Conservation (phyloP, 345 rosid genomes). For the Hibiscus tridactylites region DNA sequence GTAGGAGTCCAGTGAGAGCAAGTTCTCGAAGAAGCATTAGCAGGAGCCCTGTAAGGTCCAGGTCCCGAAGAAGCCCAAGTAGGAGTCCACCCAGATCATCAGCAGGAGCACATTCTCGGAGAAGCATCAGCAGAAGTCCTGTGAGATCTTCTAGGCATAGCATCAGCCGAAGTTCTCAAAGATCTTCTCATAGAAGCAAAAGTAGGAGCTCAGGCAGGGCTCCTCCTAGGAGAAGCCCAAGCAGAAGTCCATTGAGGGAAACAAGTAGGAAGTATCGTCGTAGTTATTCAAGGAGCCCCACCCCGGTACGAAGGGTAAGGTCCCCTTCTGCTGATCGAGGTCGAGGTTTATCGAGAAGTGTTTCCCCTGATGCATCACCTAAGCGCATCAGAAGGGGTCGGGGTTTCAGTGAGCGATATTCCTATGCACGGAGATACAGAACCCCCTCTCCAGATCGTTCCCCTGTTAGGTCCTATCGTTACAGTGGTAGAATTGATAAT, state of each 20-base stretch:
- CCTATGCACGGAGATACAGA: conserved; percentile 84
- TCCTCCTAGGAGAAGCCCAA: conserved; percentile 41
- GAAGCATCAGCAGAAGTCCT: conserved; percentile 32
- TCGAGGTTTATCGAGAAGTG: conserved; percentile 75
- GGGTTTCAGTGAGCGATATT: conserved; percentile 82
- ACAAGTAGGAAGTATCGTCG: conserved; percentile 45
- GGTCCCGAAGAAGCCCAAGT: conserved; percentile 14
- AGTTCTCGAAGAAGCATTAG: conserved; percentile 17
- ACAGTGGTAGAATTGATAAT: conserved; percentile 51
- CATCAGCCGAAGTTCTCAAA: conserved; percentile 54
- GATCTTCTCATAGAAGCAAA: conserved; percentile 31
- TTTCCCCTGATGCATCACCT: conserved; percentile 67
- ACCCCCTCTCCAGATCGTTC: conserved; percentile 87
- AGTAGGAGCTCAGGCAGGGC: conserved; percentile 61
- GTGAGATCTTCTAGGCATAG: conserved; percentile 30
- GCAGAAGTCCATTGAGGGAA: conserved; percentile 51
- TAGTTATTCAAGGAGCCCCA: conserved; percentile 52
- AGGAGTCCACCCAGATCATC: conserved; percentile 28
- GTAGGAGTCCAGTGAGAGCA: conserved; percentile 28
- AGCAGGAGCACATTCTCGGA: conserved; percentile 27
- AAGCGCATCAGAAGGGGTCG: conserved; percentile 90
- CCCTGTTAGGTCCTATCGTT: conserved; percentile 46
- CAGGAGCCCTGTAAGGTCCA: conserved; percentile 33
- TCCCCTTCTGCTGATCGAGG: conserved; percentile 49
- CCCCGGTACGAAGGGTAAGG: conserved; percentile 41